Conservation (phyloP, 1,284 basidiomycete species). For the Exobasidium cylindrosporum region DNA sequence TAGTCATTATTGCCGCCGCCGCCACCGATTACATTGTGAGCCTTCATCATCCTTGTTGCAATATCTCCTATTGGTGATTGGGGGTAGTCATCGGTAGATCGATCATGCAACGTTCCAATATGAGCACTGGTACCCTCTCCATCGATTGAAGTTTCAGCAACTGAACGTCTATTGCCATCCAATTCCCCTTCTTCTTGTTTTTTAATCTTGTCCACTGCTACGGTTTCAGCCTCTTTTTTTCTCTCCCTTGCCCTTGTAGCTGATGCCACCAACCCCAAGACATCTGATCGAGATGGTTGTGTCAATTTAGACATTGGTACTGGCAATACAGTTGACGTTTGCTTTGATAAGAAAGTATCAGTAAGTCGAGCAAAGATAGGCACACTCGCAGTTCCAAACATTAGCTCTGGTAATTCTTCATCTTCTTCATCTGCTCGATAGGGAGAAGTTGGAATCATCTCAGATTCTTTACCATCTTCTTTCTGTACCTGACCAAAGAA, state of each 20-base stretch:
- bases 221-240: neutral
- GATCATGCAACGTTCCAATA: neutral
- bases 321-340: no score
- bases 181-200: neutral
- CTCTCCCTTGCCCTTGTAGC: neutral
- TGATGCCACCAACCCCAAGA: neutral
- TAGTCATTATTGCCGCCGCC: neutral
- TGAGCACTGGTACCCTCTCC: neutral
- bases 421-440: slow-evolving; percentile 23
- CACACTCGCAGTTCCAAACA: slow-evolving; percentile 49
- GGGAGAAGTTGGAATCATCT: neutral
- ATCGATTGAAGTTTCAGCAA: slow-evolving; percentile 6
- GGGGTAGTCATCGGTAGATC: neutral
- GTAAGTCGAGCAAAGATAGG: slow-evolving; percentile 25
- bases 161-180: neutral
- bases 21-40: neutral
- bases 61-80: slow-evolving; percentile 3
- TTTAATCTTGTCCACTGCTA: neutral
- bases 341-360: neutral
- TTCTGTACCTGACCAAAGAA: slow-evolving; percentile 33
- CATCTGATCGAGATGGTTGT: neutral
- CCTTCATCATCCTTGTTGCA: neutral
- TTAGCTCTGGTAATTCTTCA: slow-evolving; percentile 46
- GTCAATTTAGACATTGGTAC: neutral
- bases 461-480: slow-evolving; percentile 4